These are phyloP conservation scores for Rhodotorula kratochvilovae DNA, from an alignment of 768 basidiomycete genomes.

Conservation along the genomic window DNA sequence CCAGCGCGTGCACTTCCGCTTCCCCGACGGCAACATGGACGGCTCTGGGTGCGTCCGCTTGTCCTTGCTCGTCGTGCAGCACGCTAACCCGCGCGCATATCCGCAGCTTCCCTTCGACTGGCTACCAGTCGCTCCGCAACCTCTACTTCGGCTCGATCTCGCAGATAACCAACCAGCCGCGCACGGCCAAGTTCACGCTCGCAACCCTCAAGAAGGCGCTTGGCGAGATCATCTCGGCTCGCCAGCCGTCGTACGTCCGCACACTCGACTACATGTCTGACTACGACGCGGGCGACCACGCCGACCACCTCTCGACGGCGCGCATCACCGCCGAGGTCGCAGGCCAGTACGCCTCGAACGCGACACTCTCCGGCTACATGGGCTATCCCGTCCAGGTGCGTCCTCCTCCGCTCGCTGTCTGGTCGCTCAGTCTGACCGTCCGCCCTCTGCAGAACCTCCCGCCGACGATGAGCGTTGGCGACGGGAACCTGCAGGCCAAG, in stretches of 20 bases:
- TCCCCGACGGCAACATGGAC: conserved; percentile 37
- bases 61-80: neutral
- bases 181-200: conserved; percentile 25
- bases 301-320: conserved; percentile 26
- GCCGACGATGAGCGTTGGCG: conserved; percentile 22
- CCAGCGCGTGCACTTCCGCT: conserved; percentile 35
- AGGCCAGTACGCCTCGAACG: conserved; percentile 1
- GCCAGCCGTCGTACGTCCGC: conserved; percentile 16
- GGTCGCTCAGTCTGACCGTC: no score
- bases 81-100: neutral
- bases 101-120: conserved; percentile 1
- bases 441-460: conserved; percentile 17
- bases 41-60: conserved; percentile 2
- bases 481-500: conserved; percentile 20
- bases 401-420: no score
- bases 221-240: conserved; percentile 26
- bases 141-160: conserved; percentile 38
- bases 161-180: conserved; percentile 22
- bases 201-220: conserved; percentile 28
- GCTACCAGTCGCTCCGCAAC: conserved; percentile 15
- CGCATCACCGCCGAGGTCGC: neutral
- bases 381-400: neutral
- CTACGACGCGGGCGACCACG: conserved; percentile 32
- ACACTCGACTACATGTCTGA: conserved; percentile 35
- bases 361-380: conserved; percentile 26